phyloP scores from a whole-genome alignment of 805 yeast species.

The Lachancea sp. region DNA sequence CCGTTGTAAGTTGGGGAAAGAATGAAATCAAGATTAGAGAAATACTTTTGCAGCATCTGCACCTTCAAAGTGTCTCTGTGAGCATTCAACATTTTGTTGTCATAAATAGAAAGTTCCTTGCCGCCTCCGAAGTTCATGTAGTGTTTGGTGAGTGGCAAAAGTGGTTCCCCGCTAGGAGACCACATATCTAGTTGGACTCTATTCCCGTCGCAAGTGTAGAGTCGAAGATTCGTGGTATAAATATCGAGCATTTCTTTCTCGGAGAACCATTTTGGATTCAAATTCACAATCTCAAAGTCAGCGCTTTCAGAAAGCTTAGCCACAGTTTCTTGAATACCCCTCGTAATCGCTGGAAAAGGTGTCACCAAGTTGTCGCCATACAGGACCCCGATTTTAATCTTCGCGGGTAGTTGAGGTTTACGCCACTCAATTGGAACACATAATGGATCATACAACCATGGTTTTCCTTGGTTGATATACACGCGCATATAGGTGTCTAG shows the following conservation, averaged over 20 bases:
- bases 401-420: conserved; percentile 30
- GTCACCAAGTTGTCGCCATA: conserved; percentile 60
- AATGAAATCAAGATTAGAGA: conserved; percentile 47
- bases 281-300: conserved; percentile 52
- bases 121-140: conserved; percentile 54
- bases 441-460: conserved; percentile 47
- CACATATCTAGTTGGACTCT: conserved; percentile 46
- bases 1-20: conserved; percentile 63
- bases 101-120: conserved; percentile 41
- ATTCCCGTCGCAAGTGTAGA: conserved; percentile 68
- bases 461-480: conserved; percentile 56
- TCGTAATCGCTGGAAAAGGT: conserved; percentile 58
- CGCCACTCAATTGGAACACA: conserved; percentile 38
- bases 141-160: conserved; percentile 57
- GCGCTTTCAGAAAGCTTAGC: conserved; percentile 47
- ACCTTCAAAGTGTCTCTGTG: conserved; percentile 54
- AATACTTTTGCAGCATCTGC: conserved; percentile 28
- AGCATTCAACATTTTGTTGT: conserved; percentile 48
- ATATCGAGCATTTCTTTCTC: conserved; percentile 22
- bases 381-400: conserved; percentile 54
- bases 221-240: conserved; percentile 16
- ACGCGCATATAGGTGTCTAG: conserved; percentile 60
- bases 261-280: conserved; percentile 22
- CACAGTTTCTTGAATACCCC: conserved; percentile 50
- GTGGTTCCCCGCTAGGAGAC: conserved; percentile 62